Evolutionary conservation across 257 asterid genomes (phyloP).

Genomic region (Penstemon eatonii): DNA sequence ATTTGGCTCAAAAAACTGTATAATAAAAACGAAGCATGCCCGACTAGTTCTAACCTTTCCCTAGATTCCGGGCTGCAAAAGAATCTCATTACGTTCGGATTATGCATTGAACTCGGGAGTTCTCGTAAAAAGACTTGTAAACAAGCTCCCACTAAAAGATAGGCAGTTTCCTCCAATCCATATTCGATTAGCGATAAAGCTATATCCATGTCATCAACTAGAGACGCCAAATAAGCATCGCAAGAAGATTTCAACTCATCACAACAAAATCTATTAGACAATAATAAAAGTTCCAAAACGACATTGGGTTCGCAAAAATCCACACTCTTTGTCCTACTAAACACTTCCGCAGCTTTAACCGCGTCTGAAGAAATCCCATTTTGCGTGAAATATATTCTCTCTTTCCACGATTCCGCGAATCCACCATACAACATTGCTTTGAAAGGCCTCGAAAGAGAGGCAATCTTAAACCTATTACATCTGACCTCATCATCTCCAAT

Average conservation of each 20-base stretch:
- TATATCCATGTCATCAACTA: conserved; percentile 61
- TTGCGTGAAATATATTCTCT: conserved; percentile 66
- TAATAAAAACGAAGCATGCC: conserved; percentile 81
- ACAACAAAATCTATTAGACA: conserved; percentile 87
- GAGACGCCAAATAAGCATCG: conserved; percentile 68
- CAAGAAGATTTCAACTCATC: conserved; percentile 80
- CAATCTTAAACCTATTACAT: conserved; percentile 59
- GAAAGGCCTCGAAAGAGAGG: conserved; percentile 84
- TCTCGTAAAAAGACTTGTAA: conserved; percentile 88
- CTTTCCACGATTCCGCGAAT: conserved; percentile 74
- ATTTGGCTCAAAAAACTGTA: conserved; percentile 76
- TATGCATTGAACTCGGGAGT: conserved; percentile 68
- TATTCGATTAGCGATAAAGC: conserved; percentile 70
- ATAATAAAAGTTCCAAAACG: conserved; percentile 66
- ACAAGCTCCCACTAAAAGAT: conserved; percentile 92
- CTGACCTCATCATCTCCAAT: conserved; percentile 83
- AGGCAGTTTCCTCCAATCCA: conserved; percentile 78
- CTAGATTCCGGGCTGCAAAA: conserved; percentile 73
- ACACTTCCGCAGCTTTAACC: conserved; percentile 76
- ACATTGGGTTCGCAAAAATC: conserved; percentile 58
- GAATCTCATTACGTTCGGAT: conserved; percentile 50
- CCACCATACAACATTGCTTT: conserved; percentile 74
- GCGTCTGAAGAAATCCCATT: conserved; percentile 69
- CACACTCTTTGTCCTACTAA: conserved; percentile 64
- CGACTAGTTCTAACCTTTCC: conserved; percentile 53